Percentiles rank a stretch among this genome's conserved stretches.
phyloP scores from a whole-genome alignment of 495 filamentous ascomycete species.

The Talaromyces stipitatus region DNA sequence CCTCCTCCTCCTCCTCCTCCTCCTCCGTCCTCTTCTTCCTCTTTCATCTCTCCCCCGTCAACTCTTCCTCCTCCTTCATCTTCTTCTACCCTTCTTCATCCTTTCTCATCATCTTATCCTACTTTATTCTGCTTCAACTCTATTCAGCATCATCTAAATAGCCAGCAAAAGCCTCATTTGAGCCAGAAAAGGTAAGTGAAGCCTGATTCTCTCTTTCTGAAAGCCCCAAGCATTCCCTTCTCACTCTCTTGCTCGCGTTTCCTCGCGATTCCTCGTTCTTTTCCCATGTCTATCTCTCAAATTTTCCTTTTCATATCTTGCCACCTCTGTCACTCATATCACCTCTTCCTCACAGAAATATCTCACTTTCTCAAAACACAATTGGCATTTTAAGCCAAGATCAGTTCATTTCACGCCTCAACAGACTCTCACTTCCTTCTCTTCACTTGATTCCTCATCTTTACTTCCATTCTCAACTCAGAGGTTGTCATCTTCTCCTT shows the following conservation, averaged over 20 bases:
- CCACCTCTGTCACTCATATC: too few species aligned
- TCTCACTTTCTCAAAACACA: not conserved
- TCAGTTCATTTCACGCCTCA: not conserved
- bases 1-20: not conserved
- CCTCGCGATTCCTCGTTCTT: too few species aligned
- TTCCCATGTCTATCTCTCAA: too few species aligned
- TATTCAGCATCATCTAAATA: not conserved
- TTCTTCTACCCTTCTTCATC: conserved; percentile 6
- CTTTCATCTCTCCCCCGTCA: conserved; percentile 4
- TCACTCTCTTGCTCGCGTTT: too few species aligned
- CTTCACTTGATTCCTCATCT: too few species aligned
- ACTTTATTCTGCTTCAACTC: not conserved
- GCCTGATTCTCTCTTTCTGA: not conserved
- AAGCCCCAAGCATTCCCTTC: too few species aligned
- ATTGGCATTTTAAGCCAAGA: not conserved
- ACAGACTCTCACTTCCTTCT: not conserved
- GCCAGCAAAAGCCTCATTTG: not conserved
- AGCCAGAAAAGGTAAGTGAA: not conserved
- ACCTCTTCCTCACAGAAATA: not conserved
- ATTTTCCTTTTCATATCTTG: too few species aligned
- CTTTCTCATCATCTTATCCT: conserved; percentile 3
- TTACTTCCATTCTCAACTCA: too few species aligned
- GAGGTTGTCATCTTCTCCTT: too few species aligned
- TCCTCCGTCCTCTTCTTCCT: conserved; percentile 8
- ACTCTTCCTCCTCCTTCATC: not conserved